A percentile compares a stretch with the other conserved stretches of the same genome.
phyloP scores from a whole-genome alignment of 371 early-diverging fungal species.

The Rhizopus microsporus region DNA sequence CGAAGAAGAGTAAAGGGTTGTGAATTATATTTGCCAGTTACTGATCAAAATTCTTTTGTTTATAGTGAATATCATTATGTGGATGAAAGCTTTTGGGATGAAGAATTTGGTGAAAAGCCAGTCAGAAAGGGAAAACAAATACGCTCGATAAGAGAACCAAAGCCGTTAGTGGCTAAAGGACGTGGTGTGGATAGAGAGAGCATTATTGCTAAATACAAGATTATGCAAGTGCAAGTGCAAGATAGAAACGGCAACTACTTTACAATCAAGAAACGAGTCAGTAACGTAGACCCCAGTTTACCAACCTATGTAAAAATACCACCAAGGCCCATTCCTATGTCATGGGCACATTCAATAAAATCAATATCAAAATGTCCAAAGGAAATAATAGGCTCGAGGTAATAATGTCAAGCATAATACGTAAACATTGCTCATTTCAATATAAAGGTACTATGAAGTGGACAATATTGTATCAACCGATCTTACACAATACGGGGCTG shows the following conservation, averaged over 20 bases:
- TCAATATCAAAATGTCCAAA: conserved; percentile 6
- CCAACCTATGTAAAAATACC: conserved; percentile 91
- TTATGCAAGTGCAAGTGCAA: conserved; percentile 83
- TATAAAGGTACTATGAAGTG: conserved; percentile 37
- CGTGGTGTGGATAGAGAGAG: conserved; percentile 59
- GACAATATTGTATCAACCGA: conserved; percentile 44
- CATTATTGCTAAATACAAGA: conserved; percentile 77
- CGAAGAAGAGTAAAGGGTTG: conserved; percentile 71
- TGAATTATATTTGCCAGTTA: conserved; percentile 18
- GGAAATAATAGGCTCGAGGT: neutral
- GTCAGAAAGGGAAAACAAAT: conserved; percentile 30
- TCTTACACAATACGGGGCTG: conserved; percentile 59
- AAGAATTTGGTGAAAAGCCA: conserved; percentile 62
- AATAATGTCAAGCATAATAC: conserved; percentile 7
- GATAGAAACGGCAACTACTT: conserved; percentile 80
- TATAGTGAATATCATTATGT: conserved; percentile 75
- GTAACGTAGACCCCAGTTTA: conserved; percentile 75
- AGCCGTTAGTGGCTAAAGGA: conserved; percentile 32
- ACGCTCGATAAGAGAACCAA: conserved; percentile 33
- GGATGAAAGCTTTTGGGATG: conserved; percentile 85
- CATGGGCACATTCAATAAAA: conserved; percentile 83
- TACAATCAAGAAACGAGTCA: conserved; percentile 79
- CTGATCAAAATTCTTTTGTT: neutral
- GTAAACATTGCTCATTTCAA: neutral
- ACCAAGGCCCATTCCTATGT: conserved; percentile 74